Evolutionary conservation across 345 rosid species (phyloP), one percentile per base, ranked within the genome.

Genomic region (Conringia planisiliqua): DNA sequence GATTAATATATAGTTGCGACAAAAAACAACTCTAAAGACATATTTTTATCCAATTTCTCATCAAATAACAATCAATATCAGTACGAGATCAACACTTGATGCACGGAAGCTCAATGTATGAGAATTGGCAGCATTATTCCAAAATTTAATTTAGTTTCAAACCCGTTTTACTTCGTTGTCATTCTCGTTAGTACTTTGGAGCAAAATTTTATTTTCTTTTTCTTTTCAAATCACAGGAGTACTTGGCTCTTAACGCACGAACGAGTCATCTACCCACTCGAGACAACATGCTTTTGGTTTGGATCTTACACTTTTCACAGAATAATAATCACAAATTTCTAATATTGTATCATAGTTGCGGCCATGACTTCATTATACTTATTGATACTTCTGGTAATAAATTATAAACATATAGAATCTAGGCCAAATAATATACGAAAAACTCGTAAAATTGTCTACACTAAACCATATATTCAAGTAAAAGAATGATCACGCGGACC

Each of bases 401-500:
- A 71, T 27, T 4, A 33, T 60, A 26, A 62, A 60, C 39, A 12
- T 35, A 50, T 24, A 17, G 3, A 18, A 43, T 62, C 47, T 26
- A 63, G 46, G 20, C 43, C 22, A 52, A 14, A 10, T 51, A 14
- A 30, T 16, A 13, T 16, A 61, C 50, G 16, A 20, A 72, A 32
- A 63, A 54, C 38, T 72, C 35, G 35, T 43, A 35, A 64, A 74
- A 46, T 32, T 66, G 51, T 58, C 36, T 22, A 56, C 59, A 57
- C 30, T 57, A 57, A 33, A 38, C 65, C 33, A 66, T 66, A 66
- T 46, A 73, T 22, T 14, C 18, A 50, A 35, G 54, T 39, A 72
- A 50, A 40, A 62, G 54, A 72, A 48, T 62, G 63, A 75, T 68
- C 79, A 75, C 74, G 79, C 79, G 74, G 46, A 50, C 39, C 64